Conservation (phyloP, 2,329 filamentous ascomycete genomes). For the Colletotrichum cuscutae region DNA sequence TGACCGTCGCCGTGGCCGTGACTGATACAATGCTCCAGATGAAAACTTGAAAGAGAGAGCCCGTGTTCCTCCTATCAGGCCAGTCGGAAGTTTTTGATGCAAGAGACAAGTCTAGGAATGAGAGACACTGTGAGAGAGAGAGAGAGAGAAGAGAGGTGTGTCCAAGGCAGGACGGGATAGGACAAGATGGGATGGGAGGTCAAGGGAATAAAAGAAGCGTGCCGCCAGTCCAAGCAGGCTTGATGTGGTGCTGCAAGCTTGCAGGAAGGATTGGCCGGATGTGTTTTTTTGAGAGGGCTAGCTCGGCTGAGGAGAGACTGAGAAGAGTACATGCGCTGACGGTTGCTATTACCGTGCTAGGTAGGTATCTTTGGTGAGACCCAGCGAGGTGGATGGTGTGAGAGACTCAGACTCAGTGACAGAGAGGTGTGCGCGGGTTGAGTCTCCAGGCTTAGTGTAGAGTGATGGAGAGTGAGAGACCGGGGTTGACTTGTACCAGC, state of each 20-base stretch:
- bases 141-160: background rate
- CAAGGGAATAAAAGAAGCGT: slow-evolving; percentile 1
- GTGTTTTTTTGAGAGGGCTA: slow-evolving; percentile 21
- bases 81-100: slow-evolving; percentile 7
- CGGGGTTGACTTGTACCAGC: slow-evolving; percentile 7
- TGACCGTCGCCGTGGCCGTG: slow-evolving; percentile 5
- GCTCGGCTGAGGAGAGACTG: slow-evolving; percentile 12
- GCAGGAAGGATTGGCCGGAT: slow-evolving; percentile 21
- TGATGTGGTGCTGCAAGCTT: slow-evolving; percentile 12
- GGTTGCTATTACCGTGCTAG: slow-evolving; percentile 15
- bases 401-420: background rate
- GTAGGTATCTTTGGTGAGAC: slow-evolving; percentile 9
- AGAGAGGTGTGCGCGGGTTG: background rate
- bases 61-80: slow-evolving; percentile 3
- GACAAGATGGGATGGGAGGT: background rate
- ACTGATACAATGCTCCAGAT: slow-evolving; percentile 8
- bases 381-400: slow-evolving; percentile 5
- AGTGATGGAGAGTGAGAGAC: background rate
- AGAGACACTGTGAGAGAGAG: background rate
- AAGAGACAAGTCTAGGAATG: background rate
- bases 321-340: slow-evolving; percentile 3
- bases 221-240: slow-evolving; percentile 14
- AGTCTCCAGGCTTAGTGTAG: too few relatives aligned
- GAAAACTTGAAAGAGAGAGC: background rate
- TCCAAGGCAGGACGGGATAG: background rate